Percentiles rank a stretch among this genome's conserved stretches.
Evolutionary conservation across 1,284 basidiomycete species (phyloP).

Genomic region (Athelia psychrophila): DNA sequence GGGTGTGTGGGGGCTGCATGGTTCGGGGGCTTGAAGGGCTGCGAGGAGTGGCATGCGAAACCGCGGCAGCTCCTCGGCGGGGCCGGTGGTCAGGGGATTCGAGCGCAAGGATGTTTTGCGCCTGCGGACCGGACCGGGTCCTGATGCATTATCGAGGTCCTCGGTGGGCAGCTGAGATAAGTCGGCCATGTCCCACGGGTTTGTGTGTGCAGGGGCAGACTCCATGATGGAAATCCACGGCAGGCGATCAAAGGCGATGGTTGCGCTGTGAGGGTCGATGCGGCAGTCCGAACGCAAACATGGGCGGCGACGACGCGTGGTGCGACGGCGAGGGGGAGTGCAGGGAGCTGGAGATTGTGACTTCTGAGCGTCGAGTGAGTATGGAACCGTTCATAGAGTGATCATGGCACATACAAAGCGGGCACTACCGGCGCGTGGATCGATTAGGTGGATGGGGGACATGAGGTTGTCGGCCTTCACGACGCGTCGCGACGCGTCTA

Average conservation of each 20-base stretch:
- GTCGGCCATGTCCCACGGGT: constrained; percentile 53
- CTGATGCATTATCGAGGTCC: constrained; percentile 14
- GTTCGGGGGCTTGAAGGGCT: constrained; percentile 16
- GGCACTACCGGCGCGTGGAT: constrained; percentile 9
- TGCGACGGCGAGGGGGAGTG: constrained; percentile 27
- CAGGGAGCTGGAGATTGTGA: constrained; percentile 37
- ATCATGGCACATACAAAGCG: constrained; percentile 14
- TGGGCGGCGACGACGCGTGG: constrained; percentile 34
- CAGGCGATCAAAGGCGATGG: constrained; percentile 49
- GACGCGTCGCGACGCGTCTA: neutral
- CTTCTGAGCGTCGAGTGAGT: constrained; percentile 21
- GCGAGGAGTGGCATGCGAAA: constrained; percentile 16
- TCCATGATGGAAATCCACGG: constrained; percentile 62
- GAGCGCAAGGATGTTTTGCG: constrained; percentile 48
- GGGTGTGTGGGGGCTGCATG: constrained; percentile 41
- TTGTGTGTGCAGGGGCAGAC: constrained; percentile 30
- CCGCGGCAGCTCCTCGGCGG: constrained; percentile 13
- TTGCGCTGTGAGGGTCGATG: constrained; percentile 23
- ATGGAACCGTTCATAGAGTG: neutral
- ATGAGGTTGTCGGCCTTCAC: constrained; percentile 6
- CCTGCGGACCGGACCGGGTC: constrained; percentile 52
- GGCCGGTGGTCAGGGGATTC: constrained; percentile 36
- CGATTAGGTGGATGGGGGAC: constrained; percentile 14
- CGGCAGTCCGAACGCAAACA: constrained; percentile 26
- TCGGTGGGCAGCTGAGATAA: constrained; percentile 46